Base-by-base conservation (phyloP, 305 asterid species). In the Plantago coronopus region DNA sequence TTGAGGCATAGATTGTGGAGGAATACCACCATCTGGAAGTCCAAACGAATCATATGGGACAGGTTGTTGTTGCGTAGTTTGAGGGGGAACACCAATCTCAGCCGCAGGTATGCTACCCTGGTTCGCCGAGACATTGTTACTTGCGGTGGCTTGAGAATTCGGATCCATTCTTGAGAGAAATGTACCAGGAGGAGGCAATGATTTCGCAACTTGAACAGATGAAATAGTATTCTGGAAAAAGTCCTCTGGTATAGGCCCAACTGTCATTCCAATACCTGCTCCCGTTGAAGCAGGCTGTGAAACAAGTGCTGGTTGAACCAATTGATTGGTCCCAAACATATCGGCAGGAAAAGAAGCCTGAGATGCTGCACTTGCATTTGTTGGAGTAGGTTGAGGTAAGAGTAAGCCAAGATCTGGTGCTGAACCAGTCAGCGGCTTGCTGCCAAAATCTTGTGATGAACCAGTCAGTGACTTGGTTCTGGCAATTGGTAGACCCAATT, bases 241-340 rank as follows among this genome's bases (percentile, higher is more conserved):
- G 85, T 94, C 99, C 85, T 94, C 99, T 2, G 99, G 96, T 67
- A 94, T 94, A 34, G 99, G 97, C 62, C 87, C 67, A 25, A 75
- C 90, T 61, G 87, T 59, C 65, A 75, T 78, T 62, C 97, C 99
- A 74, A 65, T 75, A 25, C 99, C 86, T 4, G 77, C 50, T 31
- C 57, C 83, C 31, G 51, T 45, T 62, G 87, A 79, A 63, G 73
- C 49, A 65, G 94, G 75, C 73, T 78, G 83, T 61, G 91, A 67
- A 23, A 31, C 60, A 62, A 87, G 55, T 40, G 85, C 70, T 61
- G 90, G 83, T 64, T 79, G 95, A 72, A 74, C 78, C 64, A 89
- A 62, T 53, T 79, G 70, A 72, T 42, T 71, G 29, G 90, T 81
- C 60, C 95, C 96, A 62, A 94, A 89, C 22, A 67, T 81, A 84